These are phyloP conservation scores for Aureobasidium sp. DNA, from an alignment of 2,329 filamentous ascomycete species.

Conservation along the genomic window DNA sequence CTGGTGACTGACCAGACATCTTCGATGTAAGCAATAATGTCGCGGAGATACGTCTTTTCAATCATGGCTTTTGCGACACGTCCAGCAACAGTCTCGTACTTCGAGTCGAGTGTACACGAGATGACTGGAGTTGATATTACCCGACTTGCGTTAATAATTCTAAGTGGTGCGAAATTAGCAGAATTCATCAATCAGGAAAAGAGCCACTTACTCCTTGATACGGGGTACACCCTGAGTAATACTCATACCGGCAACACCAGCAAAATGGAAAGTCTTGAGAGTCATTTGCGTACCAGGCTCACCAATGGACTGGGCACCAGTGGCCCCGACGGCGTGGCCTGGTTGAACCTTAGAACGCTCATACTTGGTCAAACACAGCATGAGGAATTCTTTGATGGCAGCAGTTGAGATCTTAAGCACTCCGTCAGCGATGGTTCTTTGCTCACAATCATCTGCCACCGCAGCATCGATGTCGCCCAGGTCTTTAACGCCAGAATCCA, in stretches of 20 bases:
- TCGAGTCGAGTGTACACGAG: constrained; percentile 73
- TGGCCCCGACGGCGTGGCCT: constrained; percentile 90
- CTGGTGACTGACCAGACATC: constrained; percentile 77
- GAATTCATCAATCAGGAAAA: neutral
- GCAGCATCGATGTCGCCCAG: neutral
- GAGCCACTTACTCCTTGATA: constrained; percentile 67
- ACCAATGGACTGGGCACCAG: constrained; percentile 95
- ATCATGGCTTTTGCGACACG: constrained; percentile 87
- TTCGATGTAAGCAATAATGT: constrained; percentile 73
- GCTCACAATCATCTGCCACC: constrained; percentile 11
- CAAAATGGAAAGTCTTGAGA: constrained; percentile 98
- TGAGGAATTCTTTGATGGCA: constrained; percentile 70
- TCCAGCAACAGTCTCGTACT: constrained; percentile 68
- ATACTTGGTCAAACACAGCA: constrained; percentile 80
- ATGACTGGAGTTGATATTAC: constrained; percentile 89
- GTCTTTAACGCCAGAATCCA: constrained; percentile 13
- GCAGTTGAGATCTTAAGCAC: constrained; percentile 75
- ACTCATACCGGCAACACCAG: constrained; percentile 98
- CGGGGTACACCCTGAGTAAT: constrained; percentile 98
- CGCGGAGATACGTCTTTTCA: constrained; percentile 85
- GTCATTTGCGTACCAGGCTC: constrained; percentile 99
- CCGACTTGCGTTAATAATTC: constrained; percentile 95
- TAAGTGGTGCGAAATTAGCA: neutral
- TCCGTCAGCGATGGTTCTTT: constrained; percentile 49
- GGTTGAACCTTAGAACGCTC: constrained; percentile 86